Evolutionary conservation across 345 rosid genomes (phyloP), one percentile per base, ranked within the genome.

Genomic region (Litchi chinensis): DNA sequence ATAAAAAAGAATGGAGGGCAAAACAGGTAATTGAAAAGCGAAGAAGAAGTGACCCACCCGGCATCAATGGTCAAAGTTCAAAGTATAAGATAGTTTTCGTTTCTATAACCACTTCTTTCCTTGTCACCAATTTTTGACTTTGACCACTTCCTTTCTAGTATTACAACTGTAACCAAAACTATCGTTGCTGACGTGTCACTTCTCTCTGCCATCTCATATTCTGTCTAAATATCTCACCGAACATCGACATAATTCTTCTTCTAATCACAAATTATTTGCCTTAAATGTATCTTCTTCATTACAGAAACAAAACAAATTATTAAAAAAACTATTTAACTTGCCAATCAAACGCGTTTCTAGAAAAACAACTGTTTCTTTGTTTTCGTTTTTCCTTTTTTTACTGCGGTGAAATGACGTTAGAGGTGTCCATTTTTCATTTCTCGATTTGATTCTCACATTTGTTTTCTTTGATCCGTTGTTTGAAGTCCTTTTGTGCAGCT

Each of bases 81-180:
- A 77, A 80, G 63, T 32, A 48, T 7, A 73, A 80, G 74, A 56
- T 66, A 43, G 68, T 77, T 80, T 72, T 66, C 18, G 65, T 50
- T 66, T 79, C 82, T 75, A n/a, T 71, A 82, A 77, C 76, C n/a
- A 81, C 84, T 79, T 77, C 80, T 81, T 85, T 85, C 87, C 81
- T 28, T 80, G 79, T 85, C 91, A 85, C 52, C 86, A 82, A 82
- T 80, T 62, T 86, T 81, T 82, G 90, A 89, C 91, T 89, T 88
- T 89, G 87, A 88, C 88, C 28, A 9, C 67, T 68, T 65, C 85
- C 71, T 21, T 74, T 50, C 48, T 24, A 44, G 69, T 19, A 28
- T 75, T 37, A 68, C 56, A 26, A 46, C 70, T 44, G 39, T 6
- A 67, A 39, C 70, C 39, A 63, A 24, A 28, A 18, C 63, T 54